Evolutionary conservation across 345 rosid genomes (phyloP).

Genomic region (Punica granatum): DNA sequence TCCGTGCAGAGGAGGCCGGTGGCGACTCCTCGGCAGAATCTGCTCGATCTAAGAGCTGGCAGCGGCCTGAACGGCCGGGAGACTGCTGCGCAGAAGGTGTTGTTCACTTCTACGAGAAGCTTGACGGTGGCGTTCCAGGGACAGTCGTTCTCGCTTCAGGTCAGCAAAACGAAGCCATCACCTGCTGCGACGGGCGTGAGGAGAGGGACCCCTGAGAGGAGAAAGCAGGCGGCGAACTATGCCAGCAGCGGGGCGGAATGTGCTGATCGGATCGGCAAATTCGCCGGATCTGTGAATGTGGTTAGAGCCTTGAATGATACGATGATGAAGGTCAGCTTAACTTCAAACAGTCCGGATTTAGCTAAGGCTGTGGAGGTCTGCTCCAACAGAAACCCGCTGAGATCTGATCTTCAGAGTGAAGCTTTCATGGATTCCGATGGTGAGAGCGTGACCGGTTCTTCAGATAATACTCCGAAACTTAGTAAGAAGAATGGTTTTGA

Average conservation of each 20-base stretch:
- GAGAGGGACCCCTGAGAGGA: conserved; percentile 57
- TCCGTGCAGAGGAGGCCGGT: conserved; percentile 74
- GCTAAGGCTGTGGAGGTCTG: neutral
- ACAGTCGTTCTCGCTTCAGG: conserved; percentile 76
- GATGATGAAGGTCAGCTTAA: neutral
- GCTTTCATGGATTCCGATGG: conserved; percentile 55
- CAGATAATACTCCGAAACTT: conserved; percentile 65
- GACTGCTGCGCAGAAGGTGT: conserved; percentile 48
- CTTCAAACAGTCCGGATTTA: neutral
- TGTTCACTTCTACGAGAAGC: conserved; percentile 81
- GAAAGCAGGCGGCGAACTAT: conserved; percentile 24
- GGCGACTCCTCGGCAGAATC: conserved; percentile 16
- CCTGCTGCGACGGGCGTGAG: conserved; percentile 30
- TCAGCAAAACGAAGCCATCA: conserved; percentile 65
- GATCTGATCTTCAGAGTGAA: conserved; percentile 47
- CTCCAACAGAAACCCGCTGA: conserved; percentile 8
- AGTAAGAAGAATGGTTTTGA: conserved; percentile 51
- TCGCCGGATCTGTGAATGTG: conserved; percentile 40
- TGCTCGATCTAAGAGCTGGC: conserved; percentile 31
- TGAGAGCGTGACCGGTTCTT: conserved; percentile 56
- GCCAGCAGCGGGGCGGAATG: conserved; percentile 26
- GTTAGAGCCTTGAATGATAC: conserved; percentile 27
- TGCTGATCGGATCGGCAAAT: conserved; percentile 55
- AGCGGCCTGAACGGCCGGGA: conserved; percentile 31
- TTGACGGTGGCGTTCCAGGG: conserved; percentile 94